Evolutionary conservation across 495 filamentous ascomycete genomes (phyloP), one percentile per base, ranked within the genome.

Genomic region (Aspergillus olivimuriae): DNA sequence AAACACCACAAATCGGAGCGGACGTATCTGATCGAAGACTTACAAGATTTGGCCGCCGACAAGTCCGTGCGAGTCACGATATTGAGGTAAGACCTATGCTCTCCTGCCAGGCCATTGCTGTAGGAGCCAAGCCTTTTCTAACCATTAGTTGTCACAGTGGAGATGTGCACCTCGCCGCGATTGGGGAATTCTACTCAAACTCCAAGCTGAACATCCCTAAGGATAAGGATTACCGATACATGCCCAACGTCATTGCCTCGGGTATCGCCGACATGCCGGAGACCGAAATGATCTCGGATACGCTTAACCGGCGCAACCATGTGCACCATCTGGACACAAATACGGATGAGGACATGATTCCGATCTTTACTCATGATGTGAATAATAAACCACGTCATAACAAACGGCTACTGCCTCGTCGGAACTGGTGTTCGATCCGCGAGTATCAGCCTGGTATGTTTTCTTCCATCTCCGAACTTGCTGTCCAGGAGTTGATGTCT

Each of bases 271-370:
- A 97, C 59, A 80, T 84, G 15, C 94, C 92, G 8, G 89, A 90
- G 31, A 86, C 94, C 0, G 88, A 94, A 21, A 65, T 92, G 39
- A 78, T 97, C 64, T 86, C 88, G 22, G 90, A 98, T 57, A 75
- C 91, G 44, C 80, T 98, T 31, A 96, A 96, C 70, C 88, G 82
- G 66, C 80, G 92, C 14, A 95, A 96, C 66, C 94, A 88, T 52
- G 72, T 95, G 11, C 92, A 98, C 57, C 90, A 97, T 57, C 57
- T 72, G 44, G 68, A 74, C 42, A 60, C 66, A 9, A 68, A 89
- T 47, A 96, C 92, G 0, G 89, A 97, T 44, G 92, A 98, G 63
- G 81, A 89, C 56, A 91, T 97, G 84, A 88, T 95, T 40, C 88
- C 92, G 1, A 80, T 97, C 41, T 98, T 98, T 62, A 73, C 70